Base-by-base conservation (phyloP, 2,329 filamentous ascomycete species). In the Xylaria sp. region DNA sequence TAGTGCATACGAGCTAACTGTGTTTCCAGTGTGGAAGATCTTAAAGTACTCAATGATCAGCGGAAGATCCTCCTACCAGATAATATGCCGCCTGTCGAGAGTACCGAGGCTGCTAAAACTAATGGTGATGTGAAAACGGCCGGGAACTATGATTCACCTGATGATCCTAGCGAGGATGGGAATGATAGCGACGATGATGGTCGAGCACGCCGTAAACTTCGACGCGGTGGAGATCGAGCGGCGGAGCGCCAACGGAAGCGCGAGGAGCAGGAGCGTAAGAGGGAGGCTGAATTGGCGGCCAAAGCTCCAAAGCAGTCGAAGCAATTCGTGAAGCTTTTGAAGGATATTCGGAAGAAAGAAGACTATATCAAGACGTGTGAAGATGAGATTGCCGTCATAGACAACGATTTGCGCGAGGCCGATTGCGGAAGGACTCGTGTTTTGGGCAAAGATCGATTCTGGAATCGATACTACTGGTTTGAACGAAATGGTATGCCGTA, bases 381-480 rank as follows among this genome's bases (percentile, higher is more conserved):
- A 79, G 91, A 92, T 5, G 91, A 95, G 75, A 97, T 99, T 71
- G 90, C 90, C 3, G 87, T 91, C 37, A 88, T 97, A 60, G 95
- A 98, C 75, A 94, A 97, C 75, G 94, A 98, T 78, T 85, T 99
- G 54, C 92, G 96, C 61, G 95, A 98, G 81, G 94, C 94, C 48
- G 93, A 98, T 80, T 97, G 95, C 75, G 93, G 94, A 42, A 91
- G 96, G 70, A 97, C 94, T 21, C 91, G 93, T 71, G 90, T 95
- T 21, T 85, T 99, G 29, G 96, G 96, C 69, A 95, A 96, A 79
- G 96, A 99, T 81, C 90, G 96, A 53, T 99, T 97, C 84, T 97
- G 95, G 90, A 98, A 99, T 81, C 90, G 95, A 63, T 99, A 98
- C 81, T 98, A 97, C 84, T 99, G 96, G 95, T 98, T 98, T 79